Conservation (phyloP, 23 red algal species). For the Pyropia haitanensis region DNA sequence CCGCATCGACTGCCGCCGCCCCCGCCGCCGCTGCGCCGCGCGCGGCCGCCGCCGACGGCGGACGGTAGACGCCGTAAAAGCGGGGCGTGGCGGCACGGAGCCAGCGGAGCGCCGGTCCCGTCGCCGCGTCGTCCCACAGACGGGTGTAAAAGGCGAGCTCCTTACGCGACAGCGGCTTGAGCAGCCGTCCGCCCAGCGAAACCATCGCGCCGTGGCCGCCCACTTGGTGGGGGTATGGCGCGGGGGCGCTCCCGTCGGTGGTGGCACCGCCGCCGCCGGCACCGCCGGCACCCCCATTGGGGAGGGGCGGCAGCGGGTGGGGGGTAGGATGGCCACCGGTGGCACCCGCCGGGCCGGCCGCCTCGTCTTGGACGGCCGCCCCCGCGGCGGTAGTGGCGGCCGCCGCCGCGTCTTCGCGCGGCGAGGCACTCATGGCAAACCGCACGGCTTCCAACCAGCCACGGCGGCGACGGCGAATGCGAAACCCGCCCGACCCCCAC, state of each 20-base stretch:
- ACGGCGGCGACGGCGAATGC: no score
- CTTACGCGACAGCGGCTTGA: conserved; percentile 55
- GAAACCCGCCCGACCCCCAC: no score
- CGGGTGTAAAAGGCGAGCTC: conserved; percentile 68
- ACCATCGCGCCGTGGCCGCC: conserved; percentile 64
- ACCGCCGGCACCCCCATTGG: no score
- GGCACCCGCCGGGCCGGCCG: no score
- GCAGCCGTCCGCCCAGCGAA: conserved; percentile 15
- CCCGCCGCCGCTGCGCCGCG: background rate
- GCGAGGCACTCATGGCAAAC: no score
- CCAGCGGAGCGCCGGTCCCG: conserved; percentile 15
- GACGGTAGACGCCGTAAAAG: conserved; percentile 26
- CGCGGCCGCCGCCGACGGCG: background rate
- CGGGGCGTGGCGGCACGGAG: conserved; percentile 33
- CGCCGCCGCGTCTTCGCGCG: no score
- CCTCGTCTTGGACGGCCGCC: no score
- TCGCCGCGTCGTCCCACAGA: conserved; percentile 20
- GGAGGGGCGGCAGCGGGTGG: no score
- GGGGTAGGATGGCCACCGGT: no score
- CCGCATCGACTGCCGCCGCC: background rate
- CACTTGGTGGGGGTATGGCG: conserved; percentile 71
- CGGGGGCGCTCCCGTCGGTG: background rate
- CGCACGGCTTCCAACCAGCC: no score
- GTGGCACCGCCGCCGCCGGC: background rate
- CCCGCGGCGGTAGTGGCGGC: no score